phyloP scores from a whole-genome alignment of 352 stramenopile genomes.

The Lagenidium sp. region DNA sequence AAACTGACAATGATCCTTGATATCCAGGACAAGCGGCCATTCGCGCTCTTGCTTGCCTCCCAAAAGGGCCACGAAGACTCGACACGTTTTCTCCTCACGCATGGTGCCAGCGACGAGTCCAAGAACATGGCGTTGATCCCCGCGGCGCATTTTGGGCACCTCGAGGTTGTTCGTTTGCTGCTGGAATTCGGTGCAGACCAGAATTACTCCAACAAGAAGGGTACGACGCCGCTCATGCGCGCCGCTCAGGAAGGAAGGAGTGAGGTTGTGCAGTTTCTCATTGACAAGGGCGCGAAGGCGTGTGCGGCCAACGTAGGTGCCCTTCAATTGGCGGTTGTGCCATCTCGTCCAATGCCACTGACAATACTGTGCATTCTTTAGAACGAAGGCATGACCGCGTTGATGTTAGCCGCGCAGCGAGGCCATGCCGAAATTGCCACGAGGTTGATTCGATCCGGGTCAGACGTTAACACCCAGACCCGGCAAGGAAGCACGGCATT shows the following conservation, averaged over 20 bases:
- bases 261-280: slow-evolving; percentile 70
- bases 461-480: slow-evolving; percentile 85
- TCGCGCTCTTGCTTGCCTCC: slow-evolving; percentile 65
- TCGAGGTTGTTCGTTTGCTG: slow-evolving; percentile 63
- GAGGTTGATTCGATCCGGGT: slow-evolving; percentile 71
- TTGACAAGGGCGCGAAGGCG: slow-evolving; percentile 52
- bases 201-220: slow-evolving; percentile 85
- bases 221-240: slow-evolving; percentile 80
- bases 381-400: slow-evolving; percentile 84
- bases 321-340: too few species aligned
- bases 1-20: neutral
- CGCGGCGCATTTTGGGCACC: slow-evolving; percentile 76
- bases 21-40: slow-evolving; percentile 64
- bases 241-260: slow-evolving; percentile 78
- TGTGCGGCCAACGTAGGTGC: slow-evolving; percentile 60
- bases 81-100: slow-evolving; percentile 58
- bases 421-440: slow-evolving; percentile 76
- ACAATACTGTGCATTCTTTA: too few species aligned
- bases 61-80: slow-evolving; percentile 72
- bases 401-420: slow-evolving; percentile 81
- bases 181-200: slow-evolving; percentile 54
- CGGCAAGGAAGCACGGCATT: slow-evolving; percentile 81
- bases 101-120: slow-evolving; percentile 66
- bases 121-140: slow-evolving; percentile 84
- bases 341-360: too few species aligned